phyloP scores from a whole-genome alignment of 2,329 filamentous ascomycete species.

The Colletotrichum coccodes region DNA sequence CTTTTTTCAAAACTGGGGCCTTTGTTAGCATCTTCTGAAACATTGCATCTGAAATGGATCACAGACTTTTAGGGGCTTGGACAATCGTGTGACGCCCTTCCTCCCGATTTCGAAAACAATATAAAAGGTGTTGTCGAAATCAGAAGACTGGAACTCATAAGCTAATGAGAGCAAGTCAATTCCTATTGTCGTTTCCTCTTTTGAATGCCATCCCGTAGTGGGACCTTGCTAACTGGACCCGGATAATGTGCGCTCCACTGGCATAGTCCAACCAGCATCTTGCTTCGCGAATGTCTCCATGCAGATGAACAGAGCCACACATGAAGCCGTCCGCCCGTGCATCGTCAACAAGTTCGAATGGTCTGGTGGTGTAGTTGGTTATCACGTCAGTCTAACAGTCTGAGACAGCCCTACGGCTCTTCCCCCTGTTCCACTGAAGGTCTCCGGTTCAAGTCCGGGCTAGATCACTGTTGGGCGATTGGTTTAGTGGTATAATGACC shows the following conservation, averaged over 20 bases:
- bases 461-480: constrained; percentile 5
- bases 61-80: too few species aligned
- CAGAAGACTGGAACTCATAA: too few species aligned
- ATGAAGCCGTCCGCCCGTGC: neutral
- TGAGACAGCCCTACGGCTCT: neutral
- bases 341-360: neutral
- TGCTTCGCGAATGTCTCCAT: neutral
- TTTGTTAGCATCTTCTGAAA: too few species aligned
- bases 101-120: too few species aligned
- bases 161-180: too few species aligned
- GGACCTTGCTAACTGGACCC: neutral
- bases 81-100: too few species aligned
- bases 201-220: neutral
- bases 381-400: constrained; percentile 59
- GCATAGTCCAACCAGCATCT: neutral
- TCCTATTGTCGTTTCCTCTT: too few species aligned
- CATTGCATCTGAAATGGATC: too few species aligned
- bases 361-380: constrained; percentile 52
- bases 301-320: neutral
- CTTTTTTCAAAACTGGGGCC: too few species aligned
- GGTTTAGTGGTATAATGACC: constrained; percentile 30
- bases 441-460: constrained; percentile 1
- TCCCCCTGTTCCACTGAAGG: neutral
- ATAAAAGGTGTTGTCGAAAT: too few species aligned
- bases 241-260: neutral